Conservation (phyloP, 495 filamentous ascomycete species). For the Trichoderma erinaceum region DNA sequence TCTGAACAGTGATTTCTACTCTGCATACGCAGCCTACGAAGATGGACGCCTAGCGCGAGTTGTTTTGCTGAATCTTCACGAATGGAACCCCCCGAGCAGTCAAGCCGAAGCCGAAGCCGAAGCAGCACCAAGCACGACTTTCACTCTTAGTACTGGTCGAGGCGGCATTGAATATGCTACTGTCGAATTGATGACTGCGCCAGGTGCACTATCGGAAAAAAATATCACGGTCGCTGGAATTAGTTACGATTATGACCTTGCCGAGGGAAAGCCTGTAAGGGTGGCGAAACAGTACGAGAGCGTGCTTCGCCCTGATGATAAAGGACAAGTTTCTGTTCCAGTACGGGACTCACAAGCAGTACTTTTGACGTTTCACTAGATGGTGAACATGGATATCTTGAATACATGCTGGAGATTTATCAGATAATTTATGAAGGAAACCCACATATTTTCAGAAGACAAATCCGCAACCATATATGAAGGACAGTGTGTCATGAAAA, state of each 20-base stretch:
- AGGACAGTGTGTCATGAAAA: too few species aligned
- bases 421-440: too few species aligned
- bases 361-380: neutral
- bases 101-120: neutral
- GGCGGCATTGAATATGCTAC: conserved; percentile 4
- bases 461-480: too few species aligned
- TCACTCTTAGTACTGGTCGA: neutral
- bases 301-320: neutral
- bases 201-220: neutral
- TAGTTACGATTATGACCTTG: conserved; percentile 5
- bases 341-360: neutral
- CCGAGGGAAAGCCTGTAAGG: conserved; percentile 1
- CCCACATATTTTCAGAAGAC: too few species aligned
- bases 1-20: neutral
- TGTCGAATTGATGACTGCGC: conserved; percentile 1
- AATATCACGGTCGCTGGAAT: conserved; percentile 8
- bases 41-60: neutral
- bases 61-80: neutral
- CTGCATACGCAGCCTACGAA: neutral
- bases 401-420: neutral
- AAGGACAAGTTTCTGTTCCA: neutral
- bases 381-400: neutral
- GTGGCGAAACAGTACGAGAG: conserved; percentile 6
- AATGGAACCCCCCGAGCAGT: neutral
- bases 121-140: neutral